Evolutionary conservation across 2,329 filamentous ascomycete species (phyloP).

Genomic region (Dactylellina sp.): DNA sequence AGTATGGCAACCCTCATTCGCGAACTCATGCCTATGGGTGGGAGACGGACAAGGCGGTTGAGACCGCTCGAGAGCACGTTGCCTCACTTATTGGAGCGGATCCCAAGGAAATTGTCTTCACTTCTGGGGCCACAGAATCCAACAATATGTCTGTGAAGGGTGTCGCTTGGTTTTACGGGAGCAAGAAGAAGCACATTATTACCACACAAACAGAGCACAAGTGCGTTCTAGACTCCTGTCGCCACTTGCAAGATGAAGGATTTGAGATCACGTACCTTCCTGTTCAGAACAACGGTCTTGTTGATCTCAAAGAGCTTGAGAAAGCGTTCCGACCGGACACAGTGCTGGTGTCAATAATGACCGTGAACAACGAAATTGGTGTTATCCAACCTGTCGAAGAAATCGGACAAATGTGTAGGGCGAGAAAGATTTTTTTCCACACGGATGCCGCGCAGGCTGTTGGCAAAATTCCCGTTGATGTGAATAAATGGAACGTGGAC

Average conservation of each 20-base stretch:
- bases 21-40: slow-evolving; percentile 98
- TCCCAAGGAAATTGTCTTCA: slow-evolving; percentile 98
- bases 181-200: slow-evolving; percentile 97
- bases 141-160: slow-evolving; percentile 99
- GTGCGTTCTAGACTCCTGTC: slow-evolving; percentile 95
- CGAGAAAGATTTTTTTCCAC: slow-evolving; percentile 97
- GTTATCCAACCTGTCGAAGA: slow-evolving; percentile 96
- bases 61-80: slow-evolving; percentile 84
- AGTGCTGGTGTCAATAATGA: slow-evolving; percentile 94
- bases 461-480: slow-evolving; percentile 96
- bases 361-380: slow-evolving; percentile 99
- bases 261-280: slow-evolving; percentile 97
- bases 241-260: slow-evolving; percentile 95
- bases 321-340: slow-evolving; percentile 92
- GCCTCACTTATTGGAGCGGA: slow-evolving; percentile 91
- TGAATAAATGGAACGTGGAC: slow-evolving; percentile 98
- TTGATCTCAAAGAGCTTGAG: slow-evolving; percentile 85
- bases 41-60: slow-evolving; percentile 95
- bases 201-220: slow-evolving; percentile 99
- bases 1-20: slow-evolving; percentile 97
- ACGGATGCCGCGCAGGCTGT: slow-evolving; percentile 96
- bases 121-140: slow-evolving; percentile 95
- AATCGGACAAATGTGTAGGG: slow-evolving; percentile 90
- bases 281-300: slow-evolving; percentile 85
- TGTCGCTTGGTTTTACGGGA: slow-evolving; percentile 94